Conservation (phyloP, 2,329 filamentous ascomycete genomes). For the Sphaerostilbella broomeana region DNA sequence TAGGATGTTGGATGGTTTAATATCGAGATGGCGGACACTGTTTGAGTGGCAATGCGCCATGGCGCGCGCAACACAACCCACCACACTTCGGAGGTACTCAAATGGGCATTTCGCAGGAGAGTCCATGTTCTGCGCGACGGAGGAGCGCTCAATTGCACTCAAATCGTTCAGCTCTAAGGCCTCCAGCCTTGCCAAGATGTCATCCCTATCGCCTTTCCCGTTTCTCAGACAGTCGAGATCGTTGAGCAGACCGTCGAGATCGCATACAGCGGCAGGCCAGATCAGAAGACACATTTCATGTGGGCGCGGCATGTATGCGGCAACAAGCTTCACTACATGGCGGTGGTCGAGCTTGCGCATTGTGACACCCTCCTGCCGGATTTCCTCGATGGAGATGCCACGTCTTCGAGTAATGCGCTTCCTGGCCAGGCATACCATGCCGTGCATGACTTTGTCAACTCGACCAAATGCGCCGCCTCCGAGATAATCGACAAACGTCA, state of each 20-base stretch:
- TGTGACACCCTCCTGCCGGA: constrained; percentile 40
- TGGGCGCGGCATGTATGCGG: constrained; percentile 36
- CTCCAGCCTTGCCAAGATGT: constrained; percentile 33
- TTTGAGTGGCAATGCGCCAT: constrained; percentile 36
- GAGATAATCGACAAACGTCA: constrained; percentile 29
- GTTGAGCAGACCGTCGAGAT: constrained; percentile 35
- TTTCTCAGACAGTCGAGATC: constrained; percentile 37
- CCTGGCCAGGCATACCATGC: constrained; percentile 36
- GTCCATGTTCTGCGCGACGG: constrained; percentile 17
- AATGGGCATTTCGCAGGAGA: constrained; percentile 29
- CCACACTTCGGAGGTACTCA: constrained; percentile 35
- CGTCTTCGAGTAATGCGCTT: constrained; percentile 36
- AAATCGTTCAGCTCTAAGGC: constrained; percentile 33
- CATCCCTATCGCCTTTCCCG: constrained; percentile 33
- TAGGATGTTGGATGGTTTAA: constrained; percentile 44
- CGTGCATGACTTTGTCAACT: constrained; percentile 38
- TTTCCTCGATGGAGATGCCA: constrained; percentile 32
- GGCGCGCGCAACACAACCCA: constrained; percentile 40
- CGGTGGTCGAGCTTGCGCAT: constrained; percentile 43
- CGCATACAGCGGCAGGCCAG: constrained; percentile 43
- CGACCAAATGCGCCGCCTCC: constrained; percentile 38
- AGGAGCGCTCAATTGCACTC: constrained; percentile 27
- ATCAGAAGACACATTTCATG: constrained; percentile 39
- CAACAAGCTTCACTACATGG: constrained; percentile 42
- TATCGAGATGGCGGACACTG: constrained; percentile 39